Percentiles rank a stretch among this genome's conserved stretches.
Evolutionary conservation across 2,329 filamentous ascomycete genomes (phyloP).

Genomic region (Westerdykella ornata): DNA sequence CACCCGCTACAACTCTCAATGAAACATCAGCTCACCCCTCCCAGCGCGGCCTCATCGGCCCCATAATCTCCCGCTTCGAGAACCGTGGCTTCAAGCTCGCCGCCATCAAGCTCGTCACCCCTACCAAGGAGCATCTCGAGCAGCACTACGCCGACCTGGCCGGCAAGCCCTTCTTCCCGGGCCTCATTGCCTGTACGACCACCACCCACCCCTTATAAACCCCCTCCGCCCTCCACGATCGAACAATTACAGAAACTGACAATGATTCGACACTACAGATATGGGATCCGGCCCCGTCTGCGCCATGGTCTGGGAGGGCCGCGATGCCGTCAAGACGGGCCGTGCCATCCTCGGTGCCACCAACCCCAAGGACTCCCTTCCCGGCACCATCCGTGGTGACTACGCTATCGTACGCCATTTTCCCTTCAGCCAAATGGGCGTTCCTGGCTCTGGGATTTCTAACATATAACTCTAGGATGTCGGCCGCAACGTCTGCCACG

Average conservation of each 20-base stretch:
- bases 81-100: conserved; percentile 97
- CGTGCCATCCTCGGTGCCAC: conserved; percentile 95
- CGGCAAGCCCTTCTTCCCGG: conserved; percentile 94
- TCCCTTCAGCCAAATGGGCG: background rate
- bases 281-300: conserved; percentile 95
- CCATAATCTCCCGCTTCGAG: conserved; percentile 98
- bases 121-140: conserved; percentile 93
- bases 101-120: conserved; percentile 90
- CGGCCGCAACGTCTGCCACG: conserved; percentile 99
- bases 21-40: conserved; percentile 11
- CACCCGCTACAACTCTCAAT: background rate
- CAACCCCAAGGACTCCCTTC: conserved; percentile 91
- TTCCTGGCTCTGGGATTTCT: background rate
- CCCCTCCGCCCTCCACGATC: background rate
- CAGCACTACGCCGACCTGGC: conserved; percentile 91
- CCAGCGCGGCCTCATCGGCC: conserved; percentile 92
- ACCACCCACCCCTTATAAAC: conserved; percentile 1
- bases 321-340: conserved; percentile 98
- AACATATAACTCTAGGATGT: conserved; percentile 50
- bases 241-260: conserved; percentile 12
- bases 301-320: conserved; percentile 99
- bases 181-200: conserved; percentile 78
- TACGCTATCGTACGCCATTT: conserved; percentile 59
- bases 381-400: conserved; percentile 97
- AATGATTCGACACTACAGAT: conserved; percentile 53